Evolutionary conservation across 2,329 filamentous ascomycete genomes (phyloP).

Genomic region (Plenodomus biglobosus): DNA sequence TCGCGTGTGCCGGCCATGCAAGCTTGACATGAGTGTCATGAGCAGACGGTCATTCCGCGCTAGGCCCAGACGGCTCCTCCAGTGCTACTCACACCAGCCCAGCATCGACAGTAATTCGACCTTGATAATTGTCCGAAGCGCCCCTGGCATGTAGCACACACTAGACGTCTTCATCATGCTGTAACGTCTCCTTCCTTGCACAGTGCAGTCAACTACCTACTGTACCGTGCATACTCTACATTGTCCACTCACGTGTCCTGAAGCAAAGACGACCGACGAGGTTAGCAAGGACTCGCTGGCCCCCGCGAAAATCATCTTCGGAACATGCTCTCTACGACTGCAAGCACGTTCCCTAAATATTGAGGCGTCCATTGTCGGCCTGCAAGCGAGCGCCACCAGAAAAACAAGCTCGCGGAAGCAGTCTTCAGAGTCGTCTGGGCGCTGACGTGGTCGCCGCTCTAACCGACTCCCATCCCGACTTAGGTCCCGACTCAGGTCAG

Average conservation of each 20-base stretch:
- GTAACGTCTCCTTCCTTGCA: background rate
- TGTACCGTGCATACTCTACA: no score
- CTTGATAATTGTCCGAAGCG: background rate
- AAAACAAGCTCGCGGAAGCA: slow-evolving; percentile 13
- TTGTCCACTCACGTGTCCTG: background rate
- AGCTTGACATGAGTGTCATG: background rate
- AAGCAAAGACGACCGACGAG: background rate
- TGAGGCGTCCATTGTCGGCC: slow-evolving; percentile 1
- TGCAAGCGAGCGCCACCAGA: slow-evolving; percentile 3
- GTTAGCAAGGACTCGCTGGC: no score
- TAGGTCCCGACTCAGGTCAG: slow-evolving; percentile 13
- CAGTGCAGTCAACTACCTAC: no score
- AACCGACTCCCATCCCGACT: slow-evolving; percentile 9
- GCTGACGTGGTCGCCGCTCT: slow-evolving; percentile 16
- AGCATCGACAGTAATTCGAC: background rate
- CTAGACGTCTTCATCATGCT: background rate
- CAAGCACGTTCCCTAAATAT: background rate
- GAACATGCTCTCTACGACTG: background rate
- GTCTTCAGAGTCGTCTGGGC: slow-evolving; percentile 9
- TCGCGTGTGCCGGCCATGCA: slow-evolving; percentile 6
- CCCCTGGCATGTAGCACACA: slow-evolving; percentile 7
- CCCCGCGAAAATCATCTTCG: no score
- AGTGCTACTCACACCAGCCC: background rate
- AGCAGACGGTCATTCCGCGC: slow-evolving; percentile 6
- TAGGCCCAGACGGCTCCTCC: background rate